Evolutionary conservation across 192 early-diverging fungal species (phyloP).

Genomic region (Coemansia sp.): DNA sequence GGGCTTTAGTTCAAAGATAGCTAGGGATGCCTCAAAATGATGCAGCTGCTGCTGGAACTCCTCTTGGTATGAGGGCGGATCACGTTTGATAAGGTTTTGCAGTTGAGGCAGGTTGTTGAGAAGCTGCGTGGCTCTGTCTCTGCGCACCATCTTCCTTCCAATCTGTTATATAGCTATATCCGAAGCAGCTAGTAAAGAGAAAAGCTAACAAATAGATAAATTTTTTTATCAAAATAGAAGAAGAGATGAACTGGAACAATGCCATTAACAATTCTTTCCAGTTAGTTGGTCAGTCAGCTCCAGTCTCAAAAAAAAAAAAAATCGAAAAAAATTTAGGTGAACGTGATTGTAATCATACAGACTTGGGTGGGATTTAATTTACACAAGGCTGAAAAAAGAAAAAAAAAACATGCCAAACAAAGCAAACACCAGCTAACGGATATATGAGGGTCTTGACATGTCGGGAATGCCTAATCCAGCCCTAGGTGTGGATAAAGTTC

Average conservation of each 20-base stretch:
- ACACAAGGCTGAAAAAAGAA: background rate
- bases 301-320: background rate
- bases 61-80: slow-evolving; percentile 87
- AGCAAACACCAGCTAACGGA: slow-evolving; percentile 20
- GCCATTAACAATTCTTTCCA: background rate
- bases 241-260: background rate
- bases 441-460: slow-evolving; percentile 28
- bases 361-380: background rate
- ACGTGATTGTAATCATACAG: background rate
- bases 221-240: background rate
- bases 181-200: background rate
- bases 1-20: slow-evolving; percentile 88
- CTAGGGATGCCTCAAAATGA: slow-evolving; percentile 86
- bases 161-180: background rate
- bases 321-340: background rate
- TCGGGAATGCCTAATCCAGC: slow-evolving; percentile 13
- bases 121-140: slow-evolving; percentile 38
- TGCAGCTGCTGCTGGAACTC: slow-evolving; percentile 94
- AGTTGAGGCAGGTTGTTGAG: slow-evolving; percentile 88
- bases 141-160: slow-evolving; percentile 33
- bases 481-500: background rate
- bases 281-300: no score
- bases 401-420: background rate
- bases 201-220: background rate
- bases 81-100: slow-evolving; percentile 97